Evolutionary conservation across 2,329 filamentous ascomycete species (phyloP).

Genomic region (Iodosphaeria phyllophila): DNA sequence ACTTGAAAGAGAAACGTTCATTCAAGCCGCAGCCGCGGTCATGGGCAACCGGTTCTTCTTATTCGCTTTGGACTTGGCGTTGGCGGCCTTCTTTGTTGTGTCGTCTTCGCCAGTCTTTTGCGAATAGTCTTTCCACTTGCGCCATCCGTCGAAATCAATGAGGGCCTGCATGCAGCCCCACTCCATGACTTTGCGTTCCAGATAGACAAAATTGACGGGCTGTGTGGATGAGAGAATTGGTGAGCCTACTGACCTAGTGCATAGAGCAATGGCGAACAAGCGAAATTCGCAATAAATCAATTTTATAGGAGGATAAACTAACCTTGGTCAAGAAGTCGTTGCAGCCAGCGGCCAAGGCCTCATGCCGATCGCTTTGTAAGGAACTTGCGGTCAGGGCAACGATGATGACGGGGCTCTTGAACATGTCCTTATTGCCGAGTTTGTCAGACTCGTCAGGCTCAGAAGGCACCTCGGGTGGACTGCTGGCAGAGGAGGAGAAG

Average conservation of each 20-base stretch:
- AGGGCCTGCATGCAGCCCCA: constrained; percentile 99
- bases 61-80: constrained; percentile 14
- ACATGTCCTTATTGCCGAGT: constrained; percentile 48
- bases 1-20: no score
- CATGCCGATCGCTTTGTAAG: constrained; percentile 85
- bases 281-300: constrained; percentile 1
- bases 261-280: not conserved
- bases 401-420: constrained; percentile 96
- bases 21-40: constrained; percentile 9
- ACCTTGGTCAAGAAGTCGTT: constrained; percentile 98
- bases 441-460: constrained; percentile 46
- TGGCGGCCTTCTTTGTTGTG: constrained; percentile 19
- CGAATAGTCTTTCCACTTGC: constrained; percentile 81
- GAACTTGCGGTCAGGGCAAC: constrained; percentile 90
- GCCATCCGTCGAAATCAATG: constrained; percentile 96
- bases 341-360: constrained; percentile 84
- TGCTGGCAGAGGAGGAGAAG: constrained; percentile 51
- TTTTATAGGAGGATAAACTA: constrained; percentile 10
- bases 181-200: constrained; percentile 94
- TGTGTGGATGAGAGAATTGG: constrained; percentile 18
- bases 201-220: constrained; percentile 95
- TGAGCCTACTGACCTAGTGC: not conserved
- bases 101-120: constrained; percentile 25
- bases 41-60: constrained; percentile 26
- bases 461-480: constrained; percentile 25